These are phyloP conservation scores for Lasiosphaeria ovina DNA, from an alignment of 495 filamentous ascomycete genomes.

Conservation along the genomic window DNA sequence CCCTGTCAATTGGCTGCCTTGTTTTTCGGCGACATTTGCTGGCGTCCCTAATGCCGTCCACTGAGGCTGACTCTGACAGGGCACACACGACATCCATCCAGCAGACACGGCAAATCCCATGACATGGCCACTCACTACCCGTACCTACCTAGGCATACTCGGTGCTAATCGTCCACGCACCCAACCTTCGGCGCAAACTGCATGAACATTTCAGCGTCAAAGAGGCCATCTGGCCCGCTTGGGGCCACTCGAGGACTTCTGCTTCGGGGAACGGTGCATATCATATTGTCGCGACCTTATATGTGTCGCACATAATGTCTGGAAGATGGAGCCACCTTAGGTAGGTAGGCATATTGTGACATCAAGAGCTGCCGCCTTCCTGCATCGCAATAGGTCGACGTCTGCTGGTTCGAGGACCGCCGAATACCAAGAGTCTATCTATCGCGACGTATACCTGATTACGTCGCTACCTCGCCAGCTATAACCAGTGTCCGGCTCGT, in stretches of 20 bases:
- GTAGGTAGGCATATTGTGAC: no score
- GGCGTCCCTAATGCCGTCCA: background rate
- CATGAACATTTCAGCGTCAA: conserved; percentile 9
- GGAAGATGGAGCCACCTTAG: no score
- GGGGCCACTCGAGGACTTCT: background rate
- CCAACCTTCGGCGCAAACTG: background rate
- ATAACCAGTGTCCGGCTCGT: background rate
- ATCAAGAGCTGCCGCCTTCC: no score
- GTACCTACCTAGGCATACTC: background rate
- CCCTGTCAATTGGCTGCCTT: conserved; percentile 22
- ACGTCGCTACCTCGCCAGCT: background rate
- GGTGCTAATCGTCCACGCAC: conserved; percentile 1
- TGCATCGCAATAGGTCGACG: no score
- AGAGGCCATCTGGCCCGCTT: background rate
- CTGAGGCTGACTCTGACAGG: conserved; percentile 1
- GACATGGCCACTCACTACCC: background rate
- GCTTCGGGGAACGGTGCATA: background rate
- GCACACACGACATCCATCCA: background rate
- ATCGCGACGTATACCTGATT: background rate
- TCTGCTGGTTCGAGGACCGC: no score
- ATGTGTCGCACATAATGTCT: no score
- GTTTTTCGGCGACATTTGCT: conserved; percentile 13
- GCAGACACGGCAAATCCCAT: conserved; percentile 6
- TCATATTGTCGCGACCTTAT: no score
- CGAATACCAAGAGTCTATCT: no score